Base-by-base conservation (phyloP, 192 early-diverging fungal genomes). In the Thamnidium elegans region DNA sequence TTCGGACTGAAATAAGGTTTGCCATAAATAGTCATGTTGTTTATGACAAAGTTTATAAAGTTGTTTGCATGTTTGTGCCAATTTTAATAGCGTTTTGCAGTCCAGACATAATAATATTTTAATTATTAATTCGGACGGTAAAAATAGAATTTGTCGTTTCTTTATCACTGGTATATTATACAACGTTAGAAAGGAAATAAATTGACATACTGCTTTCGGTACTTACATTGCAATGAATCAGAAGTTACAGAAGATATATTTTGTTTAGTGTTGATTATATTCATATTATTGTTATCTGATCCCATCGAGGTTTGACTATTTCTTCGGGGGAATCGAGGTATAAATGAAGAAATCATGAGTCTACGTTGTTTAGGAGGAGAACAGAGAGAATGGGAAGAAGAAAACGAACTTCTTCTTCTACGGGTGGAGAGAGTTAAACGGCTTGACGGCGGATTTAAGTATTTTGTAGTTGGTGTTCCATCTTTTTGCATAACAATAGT, bases 391-490 rank as follows among this genome's bases (percentile, higher is more conserved):
- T 30, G 26, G 2, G 55, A 20, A 17, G 54, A 30, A 34, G 56
- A 67, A 7, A 58, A 50, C 3, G 43, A 55, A n/a, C 46, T 46
- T 50, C 56, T n/a, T 30, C 43, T 47, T 52, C 50, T 59, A 23
- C 32, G 55, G 9, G 23, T 36, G 39, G 30, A 31, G 5, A 34
- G 19, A 19, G 66, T 19, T 47, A 47, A 43, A 30, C 46, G 45
- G 3, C 36, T 39, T 39, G 36, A 9, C 36, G 36, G 36, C 36
- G 44, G 56, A 43, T 48, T 55, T 32, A 60, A 42, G 46, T 56
- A 67, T 67, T 67, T 67, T 7, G 66, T 52, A 13, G 50, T 56
- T 3, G 66, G 66, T 26, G 50, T 45, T 19, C 66, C 66, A 58
- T 67, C 66, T 44, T 67, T 67, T 13, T 43, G 46, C 30, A 67